Base-by-base conservation (phyloP, 2,329 filamentous ascomycete species). In the Fusarium sp. region DNA sequence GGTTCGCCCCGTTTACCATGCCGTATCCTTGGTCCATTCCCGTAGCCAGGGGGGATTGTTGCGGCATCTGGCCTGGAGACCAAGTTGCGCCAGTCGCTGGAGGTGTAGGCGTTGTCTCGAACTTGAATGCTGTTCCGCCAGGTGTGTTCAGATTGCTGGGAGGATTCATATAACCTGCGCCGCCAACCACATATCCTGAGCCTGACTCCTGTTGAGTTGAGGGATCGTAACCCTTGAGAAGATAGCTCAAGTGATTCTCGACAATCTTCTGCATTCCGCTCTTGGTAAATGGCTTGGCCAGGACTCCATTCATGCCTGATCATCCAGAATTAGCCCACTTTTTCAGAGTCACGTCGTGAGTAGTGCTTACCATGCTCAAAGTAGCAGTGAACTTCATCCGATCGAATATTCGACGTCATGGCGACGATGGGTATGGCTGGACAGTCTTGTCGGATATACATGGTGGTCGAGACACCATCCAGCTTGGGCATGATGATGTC, bases 361-460 rank as follows among this genome's bases (percentile, higher is more conserved):
- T 43, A 11, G 22, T 31, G 76, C 89, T 81, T 84, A 95, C 93
- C 95, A 79, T 96, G 93, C 71, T 94, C 89, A 79, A 97, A 98
- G 75, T 99, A 99, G 79, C 96, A 93, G 50, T 94, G 91, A 61
- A 98, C 96, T 74, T 99, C 95, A 71, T 97, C 94, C 59, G 92
- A 93, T 65, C 95, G 87, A 65, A 99, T 98, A 73, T 98, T 99
- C 4, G 94, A 97, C 4, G 95, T 99, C 95, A 99, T 98, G 42
- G 95, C 95, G 56, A 99, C 92, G 70, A 99, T 96, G 0, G 95
- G 95, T 19, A 91, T 88, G 6, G 88, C 86, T 34, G 88, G 86
- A 64, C 93, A 88, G 61, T 94, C 92, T 72, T 97, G 91, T 49
- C 94, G 88, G 65, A 99, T 97, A 61, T 97, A 88, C 72, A 95